Evolutionary conservation across 1,284 basidiomycete species (phyloP).

Genomic region (Cutaneotrichosporon spelunceum): DNA sequence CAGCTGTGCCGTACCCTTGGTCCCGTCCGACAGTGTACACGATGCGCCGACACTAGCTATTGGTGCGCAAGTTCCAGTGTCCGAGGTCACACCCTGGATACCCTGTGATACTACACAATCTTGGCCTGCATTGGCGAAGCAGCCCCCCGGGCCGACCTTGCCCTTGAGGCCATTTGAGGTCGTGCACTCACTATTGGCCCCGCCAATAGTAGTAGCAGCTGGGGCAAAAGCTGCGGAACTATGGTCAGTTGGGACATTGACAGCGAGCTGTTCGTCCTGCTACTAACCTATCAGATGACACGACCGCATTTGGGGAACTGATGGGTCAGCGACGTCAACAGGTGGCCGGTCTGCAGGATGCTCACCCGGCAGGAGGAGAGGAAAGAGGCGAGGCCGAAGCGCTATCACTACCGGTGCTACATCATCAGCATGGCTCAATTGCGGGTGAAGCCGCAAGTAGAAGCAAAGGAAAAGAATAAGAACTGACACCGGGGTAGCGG

Average conservation of each 20-base stretch:
- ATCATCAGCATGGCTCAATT: neutral
- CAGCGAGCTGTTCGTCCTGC: neutral
- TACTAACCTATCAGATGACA: no score
- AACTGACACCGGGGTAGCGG: neutral
- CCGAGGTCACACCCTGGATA: neutral
- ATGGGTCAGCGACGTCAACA: no score
- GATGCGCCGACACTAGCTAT: neutral
- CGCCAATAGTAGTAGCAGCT: neutral
- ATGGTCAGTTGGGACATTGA: neutral
- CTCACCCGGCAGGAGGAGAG: no score
- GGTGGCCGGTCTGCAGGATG: no score
- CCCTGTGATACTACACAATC: neutral
- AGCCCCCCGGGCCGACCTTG: neutral
- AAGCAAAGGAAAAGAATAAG: neutral
- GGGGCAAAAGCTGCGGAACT: neutral
- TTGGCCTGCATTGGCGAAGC: neutral
- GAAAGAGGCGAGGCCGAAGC: no score
- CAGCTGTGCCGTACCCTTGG: neutral
- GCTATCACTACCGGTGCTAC: neutral
- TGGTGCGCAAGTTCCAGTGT: neutral
- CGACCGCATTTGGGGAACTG: no score
- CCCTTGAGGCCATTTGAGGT: slow-evolving; percentile 2
- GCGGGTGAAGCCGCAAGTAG: neutral
- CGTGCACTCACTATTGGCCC: neutral
- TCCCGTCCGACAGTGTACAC: neutral